Evolutionary conservation across 768 basidiomycete genomes (phyloP).

Genomic region (Piloderma croceum): DNA sequence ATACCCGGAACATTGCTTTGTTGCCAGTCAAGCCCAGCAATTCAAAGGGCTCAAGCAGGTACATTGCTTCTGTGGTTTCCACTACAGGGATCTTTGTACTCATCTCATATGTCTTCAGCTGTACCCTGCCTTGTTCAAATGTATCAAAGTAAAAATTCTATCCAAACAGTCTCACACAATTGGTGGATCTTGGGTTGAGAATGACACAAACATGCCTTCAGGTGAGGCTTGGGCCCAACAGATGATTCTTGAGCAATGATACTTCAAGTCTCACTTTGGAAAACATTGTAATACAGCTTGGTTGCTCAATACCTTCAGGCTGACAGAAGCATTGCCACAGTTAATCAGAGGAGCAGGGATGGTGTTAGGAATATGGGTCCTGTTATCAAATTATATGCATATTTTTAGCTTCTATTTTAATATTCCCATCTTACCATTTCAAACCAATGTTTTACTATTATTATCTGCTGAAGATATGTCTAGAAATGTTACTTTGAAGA

Average conservation of each 20-base stretch:
- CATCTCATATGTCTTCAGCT: conserved; percentile 41
- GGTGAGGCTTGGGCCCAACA: conserved; percentile 93
- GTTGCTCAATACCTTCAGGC: conserved; percentile 89
- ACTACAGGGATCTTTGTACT: not conserved
- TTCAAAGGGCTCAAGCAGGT: conserved; percentile 94
- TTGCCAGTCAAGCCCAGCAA: conserved; percentile 80
- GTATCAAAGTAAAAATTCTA: conserved; percentile 68
- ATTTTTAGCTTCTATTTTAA: too few species aligned
- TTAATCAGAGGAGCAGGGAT: conserved; percentile 68
- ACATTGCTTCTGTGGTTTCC: conserved; percentile 1
- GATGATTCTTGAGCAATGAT: conserved; percentile 87
- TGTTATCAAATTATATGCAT: too few species aligned
- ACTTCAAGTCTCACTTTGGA: conserved; percentile 64
- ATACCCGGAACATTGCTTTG: conserved; percentile 95
- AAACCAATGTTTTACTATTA: too few species aligned
- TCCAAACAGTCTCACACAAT: conserved; percentile 81
- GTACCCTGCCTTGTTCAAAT: conserved; percentile 80
- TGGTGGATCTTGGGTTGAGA: conserved; percentile 92
- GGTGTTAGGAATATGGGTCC: too few species aligned
- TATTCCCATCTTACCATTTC: too few species aligned
- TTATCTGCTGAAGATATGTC: too few species aligned
- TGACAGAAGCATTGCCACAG: conserved; percentile 89
- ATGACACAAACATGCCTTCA: conserved; percentile 91
- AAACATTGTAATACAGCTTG: conserved; percentile 68
- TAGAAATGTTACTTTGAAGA: too few species aligned